Percentiles rank a stretch among this genome's conserved stretches.
Conservation (phyloP, 495 filamentous ascomycete genomes). For the Penicillium roqueforti region DNA sequence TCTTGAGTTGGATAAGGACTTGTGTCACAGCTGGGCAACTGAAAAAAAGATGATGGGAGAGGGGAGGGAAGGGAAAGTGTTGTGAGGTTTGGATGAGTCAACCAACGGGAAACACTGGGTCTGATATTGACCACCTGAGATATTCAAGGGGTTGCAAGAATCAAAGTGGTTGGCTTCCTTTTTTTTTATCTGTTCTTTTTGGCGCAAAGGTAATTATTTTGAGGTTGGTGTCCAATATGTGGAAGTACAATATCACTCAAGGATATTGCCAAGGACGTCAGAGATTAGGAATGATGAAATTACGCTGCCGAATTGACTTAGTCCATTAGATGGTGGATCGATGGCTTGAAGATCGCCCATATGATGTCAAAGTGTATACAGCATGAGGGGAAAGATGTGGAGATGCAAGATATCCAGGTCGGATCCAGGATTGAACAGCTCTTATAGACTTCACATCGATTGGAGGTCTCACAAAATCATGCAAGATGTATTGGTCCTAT, state of each 20-base stretch:
- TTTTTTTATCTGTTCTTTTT: not conserved
- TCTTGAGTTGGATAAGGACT: slow-evolving; percentile 1
- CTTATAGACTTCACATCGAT: not conserved
- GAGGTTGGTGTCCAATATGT: not conserved
- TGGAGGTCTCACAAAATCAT: slow-evolving; percentile 15
- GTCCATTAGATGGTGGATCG: not conserved
- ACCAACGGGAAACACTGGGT: slow-evolving; percentile 3
- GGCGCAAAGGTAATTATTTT: not conserved
- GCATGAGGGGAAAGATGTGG: not conserved
- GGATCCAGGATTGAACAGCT: not conserved
- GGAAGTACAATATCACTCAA: not conserved
- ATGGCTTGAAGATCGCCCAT: slow-evolving; percentile 3
- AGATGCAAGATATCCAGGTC: not conserved
- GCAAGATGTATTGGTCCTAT: slow-evolving; percentile 16
- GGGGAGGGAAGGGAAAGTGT: slow-evolving; percentile 1
- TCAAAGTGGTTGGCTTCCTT: not conserved
- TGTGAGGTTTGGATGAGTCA: slow-evolving; percentile 24
- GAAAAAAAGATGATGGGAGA: not conserved
- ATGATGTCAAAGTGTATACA: slow-evolving; percentile 7
- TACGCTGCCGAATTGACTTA: not conserved
- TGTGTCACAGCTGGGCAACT: not conserved
- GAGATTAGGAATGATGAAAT: slow-evolving; percentile 1
- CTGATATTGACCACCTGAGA: not conserved
- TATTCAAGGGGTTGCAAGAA: not conserved
- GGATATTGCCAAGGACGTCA: not conserved